Conservation (phyloP, 192 early-diverging fungal species). For the Fimicolochytrium jonesii region DNA sequence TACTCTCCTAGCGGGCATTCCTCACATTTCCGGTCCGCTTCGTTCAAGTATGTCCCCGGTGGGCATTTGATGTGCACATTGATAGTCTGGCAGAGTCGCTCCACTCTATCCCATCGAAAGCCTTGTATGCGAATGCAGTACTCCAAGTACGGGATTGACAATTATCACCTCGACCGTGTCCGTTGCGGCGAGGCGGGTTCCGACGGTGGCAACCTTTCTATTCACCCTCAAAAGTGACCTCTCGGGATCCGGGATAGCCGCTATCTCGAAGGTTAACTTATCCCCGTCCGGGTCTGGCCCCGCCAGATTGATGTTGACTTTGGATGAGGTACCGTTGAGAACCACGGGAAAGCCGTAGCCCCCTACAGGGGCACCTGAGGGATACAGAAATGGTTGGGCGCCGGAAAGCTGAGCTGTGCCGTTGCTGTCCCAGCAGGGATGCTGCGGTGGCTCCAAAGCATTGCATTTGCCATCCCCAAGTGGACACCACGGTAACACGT, state of each 20-base stretch:
- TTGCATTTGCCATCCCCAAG: neutral
- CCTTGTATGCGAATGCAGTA: neutral
- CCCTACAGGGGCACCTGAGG: conserved; percentile 1
- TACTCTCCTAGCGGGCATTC: neutral
- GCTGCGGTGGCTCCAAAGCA: neutral
- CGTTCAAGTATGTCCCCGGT: neutral
- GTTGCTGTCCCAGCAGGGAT: neutral
- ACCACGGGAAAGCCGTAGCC: neutral
- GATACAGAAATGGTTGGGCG: neutral
- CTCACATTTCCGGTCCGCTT: neutral
- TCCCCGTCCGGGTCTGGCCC: neutral
- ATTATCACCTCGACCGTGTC: neutral
- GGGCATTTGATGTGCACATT: neutral
- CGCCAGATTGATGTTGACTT: neutral
- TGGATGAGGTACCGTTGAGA: neutral
- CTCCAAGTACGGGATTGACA: neutral
- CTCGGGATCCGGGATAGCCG: neutral
- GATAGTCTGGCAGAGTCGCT: neutral
- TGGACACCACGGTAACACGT: neutral
- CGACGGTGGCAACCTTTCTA: neutral
- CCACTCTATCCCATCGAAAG: neutral
- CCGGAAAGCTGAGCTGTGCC: neutral
- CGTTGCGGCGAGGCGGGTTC: neutral
- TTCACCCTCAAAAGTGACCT: neutral
- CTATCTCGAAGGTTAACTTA: neutral